These are phyloP conservation scores for Circinella minor DNA, from an alignment of 371 early-diverging fungal genomes.

Conservation along the genomic window DNA sequence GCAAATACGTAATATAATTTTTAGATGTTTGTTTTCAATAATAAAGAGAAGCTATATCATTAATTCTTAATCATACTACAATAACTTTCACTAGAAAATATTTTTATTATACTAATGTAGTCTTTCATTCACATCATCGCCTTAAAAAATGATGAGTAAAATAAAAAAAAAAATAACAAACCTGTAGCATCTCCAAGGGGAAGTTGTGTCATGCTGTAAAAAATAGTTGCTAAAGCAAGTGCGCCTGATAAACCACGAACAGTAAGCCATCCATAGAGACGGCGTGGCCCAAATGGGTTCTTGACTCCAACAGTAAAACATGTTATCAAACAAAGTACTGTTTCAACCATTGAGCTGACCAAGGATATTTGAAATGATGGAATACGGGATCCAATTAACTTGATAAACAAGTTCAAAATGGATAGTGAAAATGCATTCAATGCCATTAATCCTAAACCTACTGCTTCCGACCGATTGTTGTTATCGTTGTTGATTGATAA, in stretches of 20 bases:
- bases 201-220: constrained; percentile 70
- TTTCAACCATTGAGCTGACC: constrained; percentile 69
- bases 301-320: constrained; percentile 48
- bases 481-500: not conserved
- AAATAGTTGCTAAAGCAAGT: constrained; percentile 68
- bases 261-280: constrained; percentile 56
- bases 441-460: constrained; percentile 53
- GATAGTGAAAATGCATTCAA: constrained; percentile 73
- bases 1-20: no score
- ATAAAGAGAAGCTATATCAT: no score
- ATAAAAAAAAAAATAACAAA: constrained; percentile 1
- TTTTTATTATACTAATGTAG: not conserved
- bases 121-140: no score
- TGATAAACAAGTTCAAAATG: constrained; percentile 70
- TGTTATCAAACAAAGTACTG: constrained; percentile 54
- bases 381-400: constrained; percentile 52
- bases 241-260: constrained; percentile 69
- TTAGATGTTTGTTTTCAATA: no score
- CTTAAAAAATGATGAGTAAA: not conserved
- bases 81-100: not conserved
- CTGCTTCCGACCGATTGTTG: constrained; percentile 18
- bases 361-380: constrained; percentile 74
- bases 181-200: constrained; percentile 80
- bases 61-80: not conserved
- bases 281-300: constrained; percentile 60